Evolutionary conservation across 2,329 filamentous ascomycete species (phyloP), one percentile per base, ranked within the genome.

Genomic region (Penicillium sp.): DNA sequence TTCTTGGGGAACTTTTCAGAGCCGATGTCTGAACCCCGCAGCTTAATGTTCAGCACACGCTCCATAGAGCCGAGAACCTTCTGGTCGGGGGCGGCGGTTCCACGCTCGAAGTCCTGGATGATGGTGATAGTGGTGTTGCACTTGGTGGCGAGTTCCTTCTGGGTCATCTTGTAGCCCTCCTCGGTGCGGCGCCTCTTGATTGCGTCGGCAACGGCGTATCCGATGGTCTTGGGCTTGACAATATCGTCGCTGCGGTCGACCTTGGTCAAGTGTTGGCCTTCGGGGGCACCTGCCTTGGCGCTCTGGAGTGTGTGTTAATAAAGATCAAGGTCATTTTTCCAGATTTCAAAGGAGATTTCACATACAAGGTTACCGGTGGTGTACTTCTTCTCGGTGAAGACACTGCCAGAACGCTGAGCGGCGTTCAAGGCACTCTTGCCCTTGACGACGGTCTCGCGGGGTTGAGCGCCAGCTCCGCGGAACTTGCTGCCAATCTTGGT

Each of bases 181-280:
- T 88, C 85, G 72, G 86, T 86, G 63, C 94, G 89, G 54, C 89
- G 85, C 70, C 88, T 84, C 69, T 86, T 83, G 79, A 97, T 97
- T 63, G 88, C 89, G 64, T 90, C 85, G 69, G 89, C 91, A 63
- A 97, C 90, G 55, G 84, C 82, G 70, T 83, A 82, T 73, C 92
- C 91, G 57, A 97, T 82, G 45, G 91, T 95, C 81, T 96, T 96
- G 72, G 92, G 92, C 81, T 96, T 96, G 78, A 97, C 88, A 79
- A 97, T 96, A 74, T 97, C 94, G 81, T 97, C 92, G 74, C 87
- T 88, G 66, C 93, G 92, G 82, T 97, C 94, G 76, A 99, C 92
- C 82, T 97, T 97, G 66, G 94, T 97, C 64, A 97, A 83, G 73
- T 90, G 92, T 80, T 99, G 94, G 67, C 94, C 94, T 79, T 97